A percentile compares a stretch with the other conserved stretches of the same genome.
These are phyloP conservation scores for Botryosphaeria dothidea DNA, from an alignment of 2,329 filamentous ascomycete genomes.

Conservation along the genomic window DNA sequence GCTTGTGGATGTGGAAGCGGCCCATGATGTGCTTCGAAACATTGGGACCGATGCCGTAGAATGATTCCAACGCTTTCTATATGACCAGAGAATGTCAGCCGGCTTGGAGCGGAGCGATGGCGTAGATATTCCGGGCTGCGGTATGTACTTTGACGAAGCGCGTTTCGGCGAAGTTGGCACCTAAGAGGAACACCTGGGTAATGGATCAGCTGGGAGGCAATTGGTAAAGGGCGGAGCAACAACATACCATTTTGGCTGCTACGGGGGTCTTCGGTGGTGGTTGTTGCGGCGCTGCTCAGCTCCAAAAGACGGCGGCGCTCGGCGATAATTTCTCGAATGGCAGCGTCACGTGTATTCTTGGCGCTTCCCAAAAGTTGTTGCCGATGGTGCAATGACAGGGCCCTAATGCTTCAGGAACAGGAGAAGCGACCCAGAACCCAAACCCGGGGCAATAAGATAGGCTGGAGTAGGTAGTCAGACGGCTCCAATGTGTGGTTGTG, in stretches of 20 bases:
- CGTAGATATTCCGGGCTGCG: slow-evolving; percentile 15
- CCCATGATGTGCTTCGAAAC: slow-evolving; percentile 76
- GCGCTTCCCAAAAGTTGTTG: neutral
- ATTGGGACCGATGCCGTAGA: slow-evolving; percentile 80
- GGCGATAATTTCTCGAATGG: slow-evolving; percentile 4
- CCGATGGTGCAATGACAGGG: neutral
- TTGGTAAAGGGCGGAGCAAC: neutral
- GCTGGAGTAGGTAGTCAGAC: neutral
- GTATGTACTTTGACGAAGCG: slow-evolving; percentile 78
- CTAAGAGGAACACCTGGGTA: slow-evolving; percentile 76
- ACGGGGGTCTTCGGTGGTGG: neutral
- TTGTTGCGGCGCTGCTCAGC: neutral
- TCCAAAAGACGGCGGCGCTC: neutral
- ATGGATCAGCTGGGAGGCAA: neutral
- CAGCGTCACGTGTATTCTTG: slow-evolving; percentile 6
- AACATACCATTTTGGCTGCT: slow-evolving; percentile 4
- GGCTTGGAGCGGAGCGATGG: neutral
- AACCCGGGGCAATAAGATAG: neutral
- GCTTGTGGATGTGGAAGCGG: slow-evolving; percentile 84
- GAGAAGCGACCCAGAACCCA: neutral
- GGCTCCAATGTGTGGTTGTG: neutral
- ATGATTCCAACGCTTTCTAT: slow-evolving; percentile 73
- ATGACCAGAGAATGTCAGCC: neutral
- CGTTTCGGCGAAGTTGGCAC: slow-evolving; percentile 80
- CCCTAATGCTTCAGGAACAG: neutral